phyloP scores from a whole-genome alignment of 2,329 filamentous ascomycete species.

The Podosphaera xanthii region DNA sequence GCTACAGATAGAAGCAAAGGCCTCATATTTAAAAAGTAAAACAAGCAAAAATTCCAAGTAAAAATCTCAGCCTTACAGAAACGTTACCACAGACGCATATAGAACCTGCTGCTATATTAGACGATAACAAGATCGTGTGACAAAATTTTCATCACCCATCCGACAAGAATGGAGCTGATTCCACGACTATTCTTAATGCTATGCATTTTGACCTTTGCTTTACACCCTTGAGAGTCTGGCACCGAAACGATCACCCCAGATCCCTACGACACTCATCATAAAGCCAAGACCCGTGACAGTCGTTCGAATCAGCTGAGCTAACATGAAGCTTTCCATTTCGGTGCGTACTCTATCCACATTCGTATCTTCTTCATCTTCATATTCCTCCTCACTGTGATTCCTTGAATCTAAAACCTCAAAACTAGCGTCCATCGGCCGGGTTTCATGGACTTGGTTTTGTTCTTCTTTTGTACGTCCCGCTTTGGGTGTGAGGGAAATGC shows the following conservation, averaged over 20 bases:
- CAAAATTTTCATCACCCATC: no score
- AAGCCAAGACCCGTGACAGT: conserved; percentile 32
- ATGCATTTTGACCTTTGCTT: no score
- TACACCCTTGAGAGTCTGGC: no score
- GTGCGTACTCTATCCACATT: conserved; percentile 40
- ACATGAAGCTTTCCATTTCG: conserved; percentile 31
- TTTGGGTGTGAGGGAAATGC: background rate
- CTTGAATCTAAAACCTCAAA: conserved; percentile 37
- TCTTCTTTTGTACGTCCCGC: background rate
- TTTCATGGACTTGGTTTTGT: conserved; percentile 5
- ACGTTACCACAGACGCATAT: no score
- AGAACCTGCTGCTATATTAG: no score
- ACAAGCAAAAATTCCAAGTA: no score
- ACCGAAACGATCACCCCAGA: conserved; percentile 36
- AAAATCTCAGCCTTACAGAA: no score
- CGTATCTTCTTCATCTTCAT: conserved; percentile 21
- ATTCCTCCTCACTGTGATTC: conserved; percentile 24
- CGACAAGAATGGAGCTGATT: no score
- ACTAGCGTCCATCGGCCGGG: conserved; percentile 36
- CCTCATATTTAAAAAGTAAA: no score
- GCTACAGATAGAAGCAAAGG: no score
- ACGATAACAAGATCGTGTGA: no score
- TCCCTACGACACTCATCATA: conserved; percentile 36
- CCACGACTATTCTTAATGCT: no score
- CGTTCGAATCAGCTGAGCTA: conserved; percentile 30